Conservation (phyloP, 257 asterid species). For the Handroanthus guayacan region DNA sequence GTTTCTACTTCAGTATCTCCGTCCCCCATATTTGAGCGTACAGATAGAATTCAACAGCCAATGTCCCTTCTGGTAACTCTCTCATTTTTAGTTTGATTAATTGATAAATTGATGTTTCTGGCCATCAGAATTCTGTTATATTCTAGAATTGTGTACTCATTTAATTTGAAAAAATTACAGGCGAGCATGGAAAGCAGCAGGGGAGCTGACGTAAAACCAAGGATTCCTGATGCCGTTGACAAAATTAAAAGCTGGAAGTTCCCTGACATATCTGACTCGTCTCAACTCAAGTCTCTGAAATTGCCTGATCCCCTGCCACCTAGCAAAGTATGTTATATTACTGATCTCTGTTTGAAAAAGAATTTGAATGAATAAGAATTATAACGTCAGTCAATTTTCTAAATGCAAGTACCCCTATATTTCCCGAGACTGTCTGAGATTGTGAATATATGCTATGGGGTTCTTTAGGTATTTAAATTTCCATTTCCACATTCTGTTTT, state of each 20-base stretch:
- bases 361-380: constrained; percentile 6
- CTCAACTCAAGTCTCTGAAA: constrained; percentile 82
- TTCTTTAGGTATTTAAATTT: not conserved
- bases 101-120: constrained; percentile 12
- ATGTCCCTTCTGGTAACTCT: constrained; percentile 79
- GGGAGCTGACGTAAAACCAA: constrained; percentile 85
- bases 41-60: constrained; percentile 78
- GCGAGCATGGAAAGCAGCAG: constrained; percentile 84
- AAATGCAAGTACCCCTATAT: not conserved
- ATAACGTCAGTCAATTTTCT: constrained; percentile 13
- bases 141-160: constrained; percentile 34
- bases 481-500: constrained; percentile 9
- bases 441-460: not conserved
- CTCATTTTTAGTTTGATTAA: constrained; percentile 23
- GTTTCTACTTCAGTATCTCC: constrained; percentile 67
- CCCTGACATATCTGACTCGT: constrained; percentile 82
- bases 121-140: constrained; percentile 3
- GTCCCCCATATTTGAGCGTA: constrained; percentile 75
- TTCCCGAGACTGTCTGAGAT: not conserved
- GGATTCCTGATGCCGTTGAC: constrained; percentile 70
- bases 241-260: constrained; percentile 84
- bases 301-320: constrained; percentile 88
- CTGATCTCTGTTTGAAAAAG: not conserved
- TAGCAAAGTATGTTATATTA: constrained; percentile 64
- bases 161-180: constrained; percentile 51